Base-by-base conservation (phyloP, 1,284 basidiomycete genomes). In the Cryptococcus hybrid region DNA sequence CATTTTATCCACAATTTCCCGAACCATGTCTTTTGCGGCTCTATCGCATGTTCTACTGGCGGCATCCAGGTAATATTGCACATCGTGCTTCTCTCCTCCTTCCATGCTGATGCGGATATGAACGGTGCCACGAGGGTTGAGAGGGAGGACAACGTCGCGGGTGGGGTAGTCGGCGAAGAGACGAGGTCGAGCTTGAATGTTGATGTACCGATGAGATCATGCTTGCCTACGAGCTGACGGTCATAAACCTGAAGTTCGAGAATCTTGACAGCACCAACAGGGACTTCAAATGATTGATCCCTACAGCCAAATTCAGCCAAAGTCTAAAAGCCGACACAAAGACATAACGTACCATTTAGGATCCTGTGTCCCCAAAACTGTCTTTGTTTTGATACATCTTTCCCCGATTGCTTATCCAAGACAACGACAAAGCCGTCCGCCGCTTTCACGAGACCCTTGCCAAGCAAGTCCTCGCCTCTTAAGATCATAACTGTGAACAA, bases 151-250 rank as follows among this genome's bases (percentile, higher is more conserved):
- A 18, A 76, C 52, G 47, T 78, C 76, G 35, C 70, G 67, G 2
- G 58, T 66, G n/a, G 2, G 6, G 45, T 44, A 5, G 65, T 64
- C 9, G 57, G 54, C 55, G 73, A 75, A 1, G 59, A 40, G 7
- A 62, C 46, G 0, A 73, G 71, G 55, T 78, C 73, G 47, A 78
- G 69, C 50, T 67, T 71, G 69, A 78, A 68, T 0, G 63, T 58
- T 0, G 67, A 47, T 0, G 59, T 47, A 5, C 77, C 77, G 38
- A 78, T 69, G 7, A 59, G 40, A 36, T 77, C 74, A 57, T 78
- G 76, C 49, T 75, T 75, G 52, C 77, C 77, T 13, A 78, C 75
- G 2, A 78, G 66, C 30, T 70, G 64, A 39, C 76, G 71, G 58
- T 77, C 74, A 47, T 60, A 74, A 3, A 65, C 67, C 1, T 62